These are phyloP conservation scores for California macrophylla DNA, from an alignment of 441 rosid species.

Conservation along the genomic window DNA sequence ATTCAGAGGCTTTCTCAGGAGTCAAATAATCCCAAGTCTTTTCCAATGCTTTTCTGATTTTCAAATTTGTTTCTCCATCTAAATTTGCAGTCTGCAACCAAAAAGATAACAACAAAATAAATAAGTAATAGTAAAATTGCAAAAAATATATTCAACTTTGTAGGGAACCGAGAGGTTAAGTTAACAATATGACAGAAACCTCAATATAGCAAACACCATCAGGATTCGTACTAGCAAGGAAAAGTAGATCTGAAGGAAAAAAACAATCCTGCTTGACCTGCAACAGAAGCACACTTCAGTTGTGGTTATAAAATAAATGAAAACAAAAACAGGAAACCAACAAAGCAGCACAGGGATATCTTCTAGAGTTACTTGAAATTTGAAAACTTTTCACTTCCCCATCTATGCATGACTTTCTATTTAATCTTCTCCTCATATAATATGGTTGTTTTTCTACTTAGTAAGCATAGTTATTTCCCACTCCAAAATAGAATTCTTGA, in stretches of 20 bases:
- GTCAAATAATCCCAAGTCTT: constrained; percentile 92
- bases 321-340: not conserved
- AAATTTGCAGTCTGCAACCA: constrained; percentile 84
- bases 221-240: constrained; percentile 79
- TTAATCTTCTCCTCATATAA: not conserved
- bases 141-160: not conserved
- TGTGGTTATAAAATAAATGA: not conserved
- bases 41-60: constrained; percentile 95
- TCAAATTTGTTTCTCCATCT: constrained; percentile 98
- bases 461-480: not conserved
- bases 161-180: not conserved
- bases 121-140: not conserved
- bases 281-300: constrained; percentile 22
- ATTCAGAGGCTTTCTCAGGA: constrained; percentile 80
- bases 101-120: not conserved
- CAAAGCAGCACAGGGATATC: not conserved
- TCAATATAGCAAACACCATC: constrained; percentile 96
- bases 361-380: not conserved
- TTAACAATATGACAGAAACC: constrained; percentile 35
- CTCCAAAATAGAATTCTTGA: not conserved
- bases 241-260: constrained; percentile 92
- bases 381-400: not conserved
- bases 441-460: not conserved
- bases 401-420: not conserved
- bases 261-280: constrained; percentile 91